Evolutionary conservation across 2,329 filamentous ascomycete species (phyloP).

Genomic region (Dothidotthia symphoricarpi): DNA sequence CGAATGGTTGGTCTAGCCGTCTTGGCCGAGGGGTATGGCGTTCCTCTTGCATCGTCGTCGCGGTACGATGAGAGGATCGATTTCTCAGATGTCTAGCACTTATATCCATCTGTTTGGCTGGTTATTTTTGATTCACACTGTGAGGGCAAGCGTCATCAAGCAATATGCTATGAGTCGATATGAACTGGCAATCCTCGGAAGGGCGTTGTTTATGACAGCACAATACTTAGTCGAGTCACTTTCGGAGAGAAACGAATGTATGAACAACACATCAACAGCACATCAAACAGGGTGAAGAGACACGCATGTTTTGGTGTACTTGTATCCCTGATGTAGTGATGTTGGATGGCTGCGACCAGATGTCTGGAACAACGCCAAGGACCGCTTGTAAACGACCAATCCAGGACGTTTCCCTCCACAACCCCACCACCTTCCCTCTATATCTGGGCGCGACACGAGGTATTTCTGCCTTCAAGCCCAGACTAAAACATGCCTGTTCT

Average conservation of each 20-base stretch:
- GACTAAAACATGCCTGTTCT: constrained; percentile 27
- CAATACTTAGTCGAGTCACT: no score
- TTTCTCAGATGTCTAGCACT: constrained; percentile 18
- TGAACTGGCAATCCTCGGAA: constrained; percentile 17
- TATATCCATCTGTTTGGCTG: constrained; percentile 16
- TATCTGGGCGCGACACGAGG: constrained; percentile 26
- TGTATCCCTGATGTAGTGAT: no score
- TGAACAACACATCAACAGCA: no score
- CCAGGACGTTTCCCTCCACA: no score
- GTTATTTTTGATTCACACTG: constrained; percentile 31
- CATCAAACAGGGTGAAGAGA: no score
- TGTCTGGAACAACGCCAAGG: no score
- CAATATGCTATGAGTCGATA: constrained; percentile 13
- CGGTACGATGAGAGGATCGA: constrained; percentile 15
- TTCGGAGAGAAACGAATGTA: no score
- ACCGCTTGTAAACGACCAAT: no score
- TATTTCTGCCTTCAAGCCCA: constrained; percentile 11
- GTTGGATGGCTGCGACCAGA: no score
- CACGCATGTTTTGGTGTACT: no score
- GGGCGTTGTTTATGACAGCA: no score
- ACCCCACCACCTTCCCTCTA: constrained; percentile 15
- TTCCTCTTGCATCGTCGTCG: constrained; percentile 2
- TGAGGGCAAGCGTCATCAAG: constrained; percentile 32
- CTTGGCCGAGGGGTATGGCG: neutral
- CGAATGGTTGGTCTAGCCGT: constrained; percentile 10